Evolutionary conservation across 1,284 basidiomycete species (phyloP), one percentile per base, ranked within the genome.

Genomic region (Psilocybe mexicana): DNA sequence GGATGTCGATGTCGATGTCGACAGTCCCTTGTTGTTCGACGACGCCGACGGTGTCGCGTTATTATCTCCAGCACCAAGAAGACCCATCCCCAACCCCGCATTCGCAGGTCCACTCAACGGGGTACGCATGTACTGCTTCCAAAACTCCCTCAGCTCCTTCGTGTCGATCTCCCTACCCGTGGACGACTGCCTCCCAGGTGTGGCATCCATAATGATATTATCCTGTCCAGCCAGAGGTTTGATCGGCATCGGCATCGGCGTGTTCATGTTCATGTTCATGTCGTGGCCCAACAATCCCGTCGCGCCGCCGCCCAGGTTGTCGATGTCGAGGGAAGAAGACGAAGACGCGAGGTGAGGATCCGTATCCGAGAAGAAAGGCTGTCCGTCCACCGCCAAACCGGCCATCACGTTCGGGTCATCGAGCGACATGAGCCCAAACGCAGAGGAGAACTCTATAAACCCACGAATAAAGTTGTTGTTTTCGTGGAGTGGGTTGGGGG

Each of bases 111-210:
- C 82, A 43, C 57, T 60, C 23, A 86, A 69, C 25, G 88, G 88
- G 18, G 87, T 90, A 46, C 83, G 79, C 74, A 91, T 81, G 66
- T 87, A 91, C 64, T 83, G 77, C 71, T 81, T 88, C 90, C 89
- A 92, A 65, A 90, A 85, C 55, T 90, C 87, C 52, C 79, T 76
- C 65, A 89, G 67, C 63, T 90, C 86, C 59, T 79, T 76, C 61
- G 76, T 74, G 48, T 87, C 86, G 33, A 70, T 71, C 45, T 82
- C 76, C 64, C 79, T 18, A 18, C 18, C 18, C 18, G 18, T 70
- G 61, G 76, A 68, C 28, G 68, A 71, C 28, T 65, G 64, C 43
- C 25, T 18, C n/a, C 5, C 26, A 25, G 11, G 33, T 23, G 36
- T 56, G 2, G 64, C 58, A n/a, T 43, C 53, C 30, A 33, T 33